phyloP scores from a whole-genome alignment of 2,329 filamentous ascomycete genomes.

The Fusarium tuaranense region DNA sequence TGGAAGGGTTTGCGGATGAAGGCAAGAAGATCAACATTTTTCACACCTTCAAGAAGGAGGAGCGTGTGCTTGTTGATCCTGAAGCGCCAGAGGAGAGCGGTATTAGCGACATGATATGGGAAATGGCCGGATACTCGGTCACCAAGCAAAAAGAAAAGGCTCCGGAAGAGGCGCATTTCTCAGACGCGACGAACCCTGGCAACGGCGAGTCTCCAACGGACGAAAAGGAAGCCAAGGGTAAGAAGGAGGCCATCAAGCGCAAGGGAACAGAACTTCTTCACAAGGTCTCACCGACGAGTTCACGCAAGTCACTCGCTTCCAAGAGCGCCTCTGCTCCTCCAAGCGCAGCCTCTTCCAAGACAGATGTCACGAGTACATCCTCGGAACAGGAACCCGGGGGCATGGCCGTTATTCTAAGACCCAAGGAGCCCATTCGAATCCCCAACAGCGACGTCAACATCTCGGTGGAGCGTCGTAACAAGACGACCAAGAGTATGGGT shows the following conservation, averaged over 20 bases:
- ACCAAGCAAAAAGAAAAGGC: conserved; percentile 50
- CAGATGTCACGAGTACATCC: conserved; percentile 29
- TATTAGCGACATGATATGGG: conserved; percentile 64
- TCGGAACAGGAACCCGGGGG: conserved; percentile 67
- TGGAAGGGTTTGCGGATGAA: conserved; percentile 89
- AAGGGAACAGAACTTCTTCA: conserved; percentile 51
- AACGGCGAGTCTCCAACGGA: conserved; percentile 11
- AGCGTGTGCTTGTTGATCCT: conserved; percentile 76
- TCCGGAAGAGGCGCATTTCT: conserved; percentile 50
- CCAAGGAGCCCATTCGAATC: conserved; percentile 74
- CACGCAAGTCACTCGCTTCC: conserved; percentile 19
- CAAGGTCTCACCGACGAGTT: conserved; percentile 42
- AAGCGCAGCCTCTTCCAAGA: conserved; percentile 28
- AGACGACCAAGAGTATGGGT: conserved; percentile 79
- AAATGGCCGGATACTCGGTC: conserved; percentile 59
- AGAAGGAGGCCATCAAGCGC: conserved; percentile 40
- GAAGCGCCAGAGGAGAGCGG: conserved; percentile 62
- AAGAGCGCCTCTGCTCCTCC: conserved; percentile 36
- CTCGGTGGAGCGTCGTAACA: conserved; percentile 87
- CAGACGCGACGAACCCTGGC: conserved; percentile 45
- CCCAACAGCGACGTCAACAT: conserved; percentile 91
- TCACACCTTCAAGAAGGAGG: conserved; percentile 81
- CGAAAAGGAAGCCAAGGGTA: conserved; percentile 22
- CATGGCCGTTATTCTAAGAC: conserved; percentile 82
- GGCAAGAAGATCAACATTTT: conserved; percentile 87